A percentile compares a stretch with the other conserved stretches of the same genome.
These are phyloP conservation scores for Penicillium corylophilum DNA, from an alignment of 2,329 filamentous ascomycete genomes.

Conservation along the genomic window DNA sequence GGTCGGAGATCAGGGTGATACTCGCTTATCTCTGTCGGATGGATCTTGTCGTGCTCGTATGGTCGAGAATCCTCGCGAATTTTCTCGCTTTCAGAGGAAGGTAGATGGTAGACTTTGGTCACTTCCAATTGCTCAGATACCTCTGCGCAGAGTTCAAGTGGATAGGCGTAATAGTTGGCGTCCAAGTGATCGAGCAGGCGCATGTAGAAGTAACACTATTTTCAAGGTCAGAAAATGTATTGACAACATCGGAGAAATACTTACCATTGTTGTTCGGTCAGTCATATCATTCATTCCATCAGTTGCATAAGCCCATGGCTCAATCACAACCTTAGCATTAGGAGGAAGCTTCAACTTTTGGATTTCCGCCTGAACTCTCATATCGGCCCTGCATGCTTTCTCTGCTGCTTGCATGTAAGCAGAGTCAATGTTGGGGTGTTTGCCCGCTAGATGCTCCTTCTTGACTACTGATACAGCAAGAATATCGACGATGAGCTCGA, in stretches of 20 bases:
- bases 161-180: conserved; percentile 60
- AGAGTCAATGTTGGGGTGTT: conserved; percentile 32
- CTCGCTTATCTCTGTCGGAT: conserved; percentile 25
- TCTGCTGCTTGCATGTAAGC: conserved; percentile 52
- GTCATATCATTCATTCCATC: conserved; percentile 53
- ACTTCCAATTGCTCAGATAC: conserved; percentile 52
- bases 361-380: conserved; percentile 43
- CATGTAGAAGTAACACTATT: conserved; percentile 40
- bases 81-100: conserved; percentile 41
- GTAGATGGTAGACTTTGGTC: conserved; percentile 52
- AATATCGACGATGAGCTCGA: conserved; percentile 27
- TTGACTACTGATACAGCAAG: conserved; percentile 9
- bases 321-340: conserved; percentile 48
- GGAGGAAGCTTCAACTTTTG: conserved; percentile 44
- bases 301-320: conserved; percentile 56
- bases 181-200: conserved; percentile 44
- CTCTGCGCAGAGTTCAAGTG: conserved; percentile 55
- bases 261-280: conserved; percentile 51
- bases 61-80: conserved; percentile 37
- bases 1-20: conserved; percentile 36
- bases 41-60: conserved; percentile 46
- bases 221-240: background rate
- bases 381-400: conserved; percentile 47
- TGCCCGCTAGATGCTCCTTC: conserved; percentile 22
- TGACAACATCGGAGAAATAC: background rate